Evolutionary conservation across 305 asterid species (phyloP), one percentile per base, ranked within the genome.

Genomic region (Striga hermonthica): DNA sequence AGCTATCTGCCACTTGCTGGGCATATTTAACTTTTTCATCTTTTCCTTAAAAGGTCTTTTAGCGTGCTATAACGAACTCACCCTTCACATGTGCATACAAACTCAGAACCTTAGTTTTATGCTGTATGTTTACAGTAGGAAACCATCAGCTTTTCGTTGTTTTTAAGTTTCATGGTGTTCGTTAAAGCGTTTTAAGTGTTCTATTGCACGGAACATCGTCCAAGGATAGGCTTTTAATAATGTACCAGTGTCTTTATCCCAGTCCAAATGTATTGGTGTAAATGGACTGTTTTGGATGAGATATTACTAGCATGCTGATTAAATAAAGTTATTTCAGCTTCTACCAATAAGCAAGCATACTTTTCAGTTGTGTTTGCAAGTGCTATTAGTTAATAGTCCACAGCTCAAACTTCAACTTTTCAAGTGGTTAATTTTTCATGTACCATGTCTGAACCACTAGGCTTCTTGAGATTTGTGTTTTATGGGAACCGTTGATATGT

Each of bases 401-500:
- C 35, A 13, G 3, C 40, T 57, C 48, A 64, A 64, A 34, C 56
- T 54, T 70, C 52, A 16, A 16, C 1, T 2, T 22, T 22, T 22
- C 31, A 22, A 22, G 31, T 60, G 9, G 50, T 65, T 52, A 64
- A 66, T 16, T 31, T 57, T 55, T 71, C 61, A 41, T 54, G 69
- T 5, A 13, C 63, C 10, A 45, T 70, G 64, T 44, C 65, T 65
- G 50, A 68, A 6, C 36, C 65, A 45, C 48, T 15, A 5, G 10
- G 10, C 43, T 56, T 43, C 38, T 7, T 15, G 47, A 11, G 47
- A 16, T 31, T 13, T 62, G 53, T 38, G 13, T 36, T 72, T 35
- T 5, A 34, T 45, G 57, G 48, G 56, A 9, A 44, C 31, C 13
- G 58, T 58, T 57, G 28, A 9, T 52, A 55, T 64, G 14, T 22